Evolutionary conservation across 371 early-diverging fungal genomes (phyloP), one percentile per base, ranked within the genome.

Genomic region (Lichtheimia hyalospora): DNA sequence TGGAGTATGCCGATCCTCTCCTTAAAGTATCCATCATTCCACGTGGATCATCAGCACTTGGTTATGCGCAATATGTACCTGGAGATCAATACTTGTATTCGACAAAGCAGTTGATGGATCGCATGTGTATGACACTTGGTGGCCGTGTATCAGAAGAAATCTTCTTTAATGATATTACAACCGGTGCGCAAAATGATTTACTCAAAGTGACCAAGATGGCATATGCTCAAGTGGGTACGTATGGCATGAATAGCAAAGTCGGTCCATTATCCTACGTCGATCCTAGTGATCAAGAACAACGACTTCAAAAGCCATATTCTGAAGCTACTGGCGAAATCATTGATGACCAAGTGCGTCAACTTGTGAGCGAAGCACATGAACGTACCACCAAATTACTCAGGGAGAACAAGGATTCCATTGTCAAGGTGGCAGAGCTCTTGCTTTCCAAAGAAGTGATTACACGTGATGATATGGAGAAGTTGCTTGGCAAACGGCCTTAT

Each of bases 21-120:
- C 85, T 98, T 52, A 97, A 98, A 80, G 96, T 96, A 6, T 95
- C 96, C 44, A 96, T 98, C 62, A 98, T 98, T 61, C 98, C 99
- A 39, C 91, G 99, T 54, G 97, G 96, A 39, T 76, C 84, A 13
- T 95, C 91, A 10, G 97, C 99, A 12, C 83, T 98, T 12, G 99
- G 99, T 15, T 98, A 96, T 73, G 99, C 99, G 27, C 98, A 97
- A 75, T 98, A 96, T 73, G 68, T 98, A 60, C 98, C 98, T 55
- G 93, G 95, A 73, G 98, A 98, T 66, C 91, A 95, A 73, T 94
- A 96, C 75, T 74, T 98, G 64, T 93, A 94, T 71, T 92, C 93
- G 25, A 92, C 89, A n/a, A 86, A 85, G 42, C 96, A 97, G 67
- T 82, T 98, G 41, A 70, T 91, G 63, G 98, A 98, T 74, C 92